Base-by-base conservation (phyloP, 805 yeast species). In the Lipomyces kockii region DNA sequence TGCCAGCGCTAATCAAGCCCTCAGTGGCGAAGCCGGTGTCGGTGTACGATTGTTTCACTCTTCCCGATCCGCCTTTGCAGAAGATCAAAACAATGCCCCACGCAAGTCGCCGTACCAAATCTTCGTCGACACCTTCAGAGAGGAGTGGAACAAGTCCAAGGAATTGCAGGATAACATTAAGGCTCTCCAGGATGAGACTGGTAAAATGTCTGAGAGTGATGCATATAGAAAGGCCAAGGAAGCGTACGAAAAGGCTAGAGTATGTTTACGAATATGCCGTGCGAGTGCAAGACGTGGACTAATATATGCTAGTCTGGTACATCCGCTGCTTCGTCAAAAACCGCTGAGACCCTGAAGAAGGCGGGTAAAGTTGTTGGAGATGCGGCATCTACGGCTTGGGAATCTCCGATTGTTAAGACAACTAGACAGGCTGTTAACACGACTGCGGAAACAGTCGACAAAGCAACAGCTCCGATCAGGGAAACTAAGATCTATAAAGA, bases 341-440 rank as follows among this genome's bases (percentile, higher is more conserved):
- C 88, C 6, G 88, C 90, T 14, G 86, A 90, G 77, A 89, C 92
- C 55, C 86, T 91, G 64, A 85, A 87, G 74, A 90, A 90, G 79
- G 95, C 98, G 4, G 98, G 98, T n/a, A 91, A 90, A 74, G 94
- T 88, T 52, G 92, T 95, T 46, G 98, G 97, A 63, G 89, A 85
- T 66, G 97, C 88, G 57, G 98, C 97, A 3, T 83, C 85, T 52
- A 89, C 88, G 67, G 97, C 98, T 0, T 95, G 99, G 99, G 97
- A 95, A 69, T 92, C 97, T 0, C 91, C 95, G 29, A 90, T 94
- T 55, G 95, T 97, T 68, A 87, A 89, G 77, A 89, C 89, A 60
- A 93, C 97, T n/a, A 85, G 98, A 75, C 83, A 86, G 56, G 92
- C 92, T 0, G 94, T 92, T n/a, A 85, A 84, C 66, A 84, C 85